Evolutionary conservation across 306 rosid species (phyloP), one percentile per base, ranked within the genome.

Genomic region (Malus fusca): DNA sequence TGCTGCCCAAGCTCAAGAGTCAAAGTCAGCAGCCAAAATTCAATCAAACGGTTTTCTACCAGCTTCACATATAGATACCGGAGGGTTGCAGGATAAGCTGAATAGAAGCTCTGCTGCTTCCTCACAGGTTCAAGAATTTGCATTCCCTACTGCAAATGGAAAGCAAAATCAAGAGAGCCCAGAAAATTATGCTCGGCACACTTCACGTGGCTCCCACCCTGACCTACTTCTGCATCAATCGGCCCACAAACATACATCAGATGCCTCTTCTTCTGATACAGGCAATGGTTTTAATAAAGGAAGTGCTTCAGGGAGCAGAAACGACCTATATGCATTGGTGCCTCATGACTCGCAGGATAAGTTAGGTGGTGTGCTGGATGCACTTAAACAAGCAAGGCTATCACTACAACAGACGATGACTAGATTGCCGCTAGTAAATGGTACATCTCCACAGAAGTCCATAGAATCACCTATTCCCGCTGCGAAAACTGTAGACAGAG

Each of bases 341-440:
- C 88, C 87, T 78, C 95, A 77, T 52, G 77, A 86, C 51, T 84
- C 85, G 48, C 80, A 88, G 80, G 81, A 42, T 21, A 62, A 69
- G 37, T 80, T 92, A 77, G 75, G 78, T 51, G 85, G 93, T 68
- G 88, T 92, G 31, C 90, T 95, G 72, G 91, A 90, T 62, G 93
- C 98, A 28, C 98, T 95, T 60, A 84, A 88, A 83, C 87, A 90
- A 80, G 97, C 97, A 25, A 95, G 43, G 84, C 61, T 82, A 21
- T 87, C 93, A 62, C 81, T 95, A 6, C 84, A 86, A 69, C 84
- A 82, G 78, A 89, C 89, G 77, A 88, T 95, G 72, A 85, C 72
- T 35, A 78, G 75, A 46, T 63, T 66, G 81, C 91, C 93, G 72
- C 79, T 68, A 23, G 83, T 80, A 31, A 88, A 84, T 46, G 69